Evolutionary conservation across 176 grass and related monocot species (phyloP), one percentile per base, ranked within the genome.

Genomic region (Bolboschoenus planiculmis): DNA sequence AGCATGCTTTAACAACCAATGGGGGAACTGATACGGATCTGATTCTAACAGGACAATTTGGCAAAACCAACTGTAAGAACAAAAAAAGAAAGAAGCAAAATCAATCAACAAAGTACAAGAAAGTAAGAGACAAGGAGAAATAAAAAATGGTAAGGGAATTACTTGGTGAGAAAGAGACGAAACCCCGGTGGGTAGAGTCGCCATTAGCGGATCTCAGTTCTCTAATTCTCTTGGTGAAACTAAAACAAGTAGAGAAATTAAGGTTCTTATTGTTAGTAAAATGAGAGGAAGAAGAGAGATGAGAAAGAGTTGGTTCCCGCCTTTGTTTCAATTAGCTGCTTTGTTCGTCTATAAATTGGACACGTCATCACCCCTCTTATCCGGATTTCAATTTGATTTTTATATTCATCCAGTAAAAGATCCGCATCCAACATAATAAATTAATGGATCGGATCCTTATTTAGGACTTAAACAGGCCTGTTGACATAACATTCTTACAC

Each of bases 91-190:
- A 56, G 64, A 53, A 58, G 78, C 5, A 48, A 29, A 43, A 13
- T 54, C 37, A 44, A 39, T 23, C 11, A 44, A 65, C 36, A 11
- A 33, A 15, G 26, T 16, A 24, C 40, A 64, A 35, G 2, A 84
- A 61, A 29, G 42, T 15, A 78, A 76, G 78, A 83, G 68, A 24
- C 37, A 30, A 82, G 33, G 70, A 63, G 4, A 18, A 4, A 29
- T 18, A 78, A 15, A 68, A 67, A 39, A 71, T 44, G 54, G 13
- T 33, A 42, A 21, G 78, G 27, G 50, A 61, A 78, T 3, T 67
- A 93, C 90, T 80, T 91, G 93, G 79, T 92, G 91, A 57, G 88
- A 88, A 67, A 88, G 60, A 16, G 88, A 88, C 23, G 84, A 90
- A 48, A 92, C 82, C 82, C 85, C 64, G 47, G 61, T 86, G 70